Evolutionary conservation across 2,329 filamentous ascomycete genomes (phyloP).

Genomic region (Fusarium veterinarium): DNA sequence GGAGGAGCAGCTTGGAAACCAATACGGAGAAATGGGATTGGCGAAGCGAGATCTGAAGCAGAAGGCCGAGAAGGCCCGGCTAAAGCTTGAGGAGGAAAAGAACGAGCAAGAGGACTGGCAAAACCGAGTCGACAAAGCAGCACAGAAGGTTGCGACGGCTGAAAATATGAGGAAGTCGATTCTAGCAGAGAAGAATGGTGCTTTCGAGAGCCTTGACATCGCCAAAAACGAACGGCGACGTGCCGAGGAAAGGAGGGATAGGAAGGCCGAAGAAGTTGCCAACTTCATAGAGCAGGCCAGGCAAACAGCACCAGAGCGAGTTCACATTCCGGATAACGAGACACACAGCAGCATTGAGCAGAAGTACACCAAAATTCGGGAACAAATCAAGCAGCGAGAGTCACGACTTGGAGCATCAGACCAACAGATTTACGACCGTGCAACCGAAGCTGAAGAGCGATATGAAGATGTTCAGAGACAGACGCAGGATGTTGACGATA

Average conservation of each 20-base stretch:
- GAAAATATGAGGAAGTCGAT: conserved; percentile 63
- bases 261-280: conserved; percentile 60
- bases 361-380: conserved; percentile 65
- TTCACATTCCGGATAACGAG: conserved; percentile 72
- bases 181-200: conserved; percentile 71
- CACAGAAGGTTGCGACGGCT: conserved; percentile 62
- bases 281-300: conserved; percentile 67
- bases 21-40: conserved; percentile 64
- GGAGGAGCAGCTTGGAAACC: conserved; percentile 61
- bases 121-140: conserved; percentile 64
- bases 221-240: conserved; percentile 58
- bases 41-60: conserved; percentile 61
- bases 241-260: conserved; percentile 60
- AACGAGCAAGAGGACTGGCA: conserved; percentile 56
- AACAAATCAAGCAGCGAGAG: conserved; percentile 69
- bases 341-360: conserved; percentile 67
- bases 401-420: conserved; percentile 71
- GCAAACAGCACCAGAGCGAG: conserved; percentile 64
- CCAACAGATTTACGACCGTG: conserved; percentile 69
- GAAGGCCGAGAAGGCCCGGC: conserved; percentile 55
- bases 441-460: conserved; percentile 54
- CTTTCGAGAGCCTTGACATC: conserved; percentile 62
- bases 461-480: conserved; percentile 58
- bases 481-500: conserved; percentile 54
- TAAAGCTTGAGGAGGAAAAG: conserved; percentile 47